Conservation (phyloP, 2,329 filamentous ascomycete species). For the Aspergillus uvarum region DNA sequence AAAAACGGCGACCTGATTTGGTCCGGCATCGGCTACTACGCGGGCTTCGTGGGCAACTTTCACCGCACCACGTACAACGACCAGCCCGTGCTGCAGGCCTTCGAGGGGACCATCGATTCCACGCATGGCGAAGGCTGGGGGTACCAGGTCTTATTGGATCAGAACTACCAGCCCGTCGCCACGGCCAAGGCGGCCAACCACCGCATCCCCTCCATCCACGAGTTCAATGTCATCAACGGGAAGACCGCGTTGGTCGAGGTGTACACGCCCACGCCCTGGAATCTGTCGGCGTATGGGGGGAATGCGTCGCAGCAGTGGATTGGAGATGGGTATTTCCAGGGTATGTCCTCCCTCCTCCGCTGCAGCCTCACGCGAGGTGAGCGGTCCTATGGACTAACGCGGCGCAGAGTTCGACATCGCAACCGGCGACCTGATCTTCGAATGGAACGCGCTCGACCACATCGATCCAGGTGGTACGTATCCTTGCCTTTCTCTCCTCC, state of each 20-base stretch:
- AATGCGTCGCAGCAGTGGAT: slow-evolving; percentile 56
- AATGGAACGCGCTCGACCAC: slow-evolving; percentile 60
- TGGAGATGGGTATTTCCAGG: slow-evolving; percentile 56
- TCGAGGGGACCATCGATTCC: slow-evolving; percentile 55
- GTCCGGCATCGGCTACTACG: slow-evolving; percentile 56
- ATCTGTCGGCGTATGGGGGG: slow-evolving; percentile 50
- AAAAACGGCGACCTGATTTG: slow-evolving; percentile 58
- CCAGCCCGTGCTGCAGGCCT: slow-evolving; percentile 54
- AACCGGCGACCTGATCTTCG: slow-evolving; percentile 57
- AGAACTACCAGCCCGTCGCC: slow-evolving; percentile 56
- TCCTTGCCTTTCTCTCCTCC: neutral
- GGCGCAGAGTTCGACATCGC: slow-evolving; percentile 48
- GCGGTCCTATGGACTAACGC: neutral
- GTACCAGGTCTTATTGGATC: slow-evolving; percentile 54
- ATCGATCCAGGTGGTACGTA: slow-evolving; percentile 50
- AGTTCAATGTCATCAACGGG: slow-evolving; percentile 56
- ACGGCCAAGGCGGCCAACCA: slow-evolving; percentile 52
- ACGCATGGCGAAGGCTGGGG: slow-evolving; percentile 56
- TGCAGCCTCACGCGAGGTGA: neutral
- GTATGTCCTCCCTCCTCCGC: slow-evolving; percentile 36
- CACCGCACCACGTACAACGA: slow-evolving; percentile 50
- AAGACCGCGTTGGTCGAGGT: slow-evolving; percentile 56
- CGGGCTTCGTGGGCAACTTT: slow-evolving; percentile 57
- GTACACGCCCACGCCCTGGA: slow-evolving; percentile 51
- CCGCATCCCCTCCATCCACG: slow-evolving; percentile 54